Conservation (phyloP, 495 filamentous ascomycete species). For the Hypoxylon rickii region DNA sequence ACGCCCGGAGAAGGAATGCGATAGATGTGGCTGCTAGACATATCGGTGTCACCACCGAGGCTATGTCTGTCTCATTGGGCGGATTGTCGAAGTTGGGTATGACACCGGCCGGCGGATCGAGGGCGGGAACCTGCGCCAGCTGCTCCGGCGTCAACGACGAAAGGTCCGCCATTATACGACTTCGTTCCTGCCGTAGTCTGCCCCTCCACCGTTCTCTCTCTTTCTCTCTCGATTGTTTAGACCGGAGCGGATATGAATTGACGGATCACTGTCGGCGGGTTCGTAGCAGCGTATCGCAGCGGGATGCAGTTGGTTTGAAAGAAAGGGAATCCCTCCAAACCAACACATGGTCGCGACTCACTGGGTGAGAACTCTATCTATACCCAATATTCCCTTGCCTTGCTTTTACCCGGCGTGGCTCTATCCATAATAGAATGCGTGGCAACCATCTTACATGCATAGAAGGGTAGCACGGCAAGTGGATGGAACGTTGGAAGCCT, state of each 20-base stretch:
- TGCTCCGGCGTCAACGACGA: slow-evolving; percentile 16
- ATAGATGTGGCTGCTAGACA: slow-evolving; percentile 20
- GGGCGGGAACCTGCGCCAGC: slow-evolving; percentile 25
- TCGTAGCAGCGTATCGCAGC: too few species aligned
- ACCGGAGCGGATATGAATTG: slow-evolving; percentile 8
- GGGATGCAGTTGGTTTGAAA: slow-evolving; percentile 10
- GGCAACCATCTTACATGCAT: slow-evolving; percentile 26
- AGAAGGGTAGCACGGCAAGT: too few species aligned
- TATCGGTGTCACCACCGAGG: slow-evolving; percentile 20
- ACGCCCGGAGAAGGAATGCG: slow-evolving; percentile 24
- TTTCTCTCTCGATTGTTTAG: background rate
- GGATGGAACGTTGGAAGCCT: too few species aligned
- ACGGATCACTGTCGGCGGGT: slow-evolving; percentile 1
- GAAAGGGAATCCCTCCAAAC: slow-evolving; percentile 3
- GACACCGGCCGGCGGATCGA: slow-evolving; percentile 30
- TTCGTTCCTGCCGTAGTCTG: slow-evolving; percentile 3
- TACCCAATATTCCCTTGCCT: slow-evolving; percentile 5
- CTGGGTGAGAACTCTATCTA: slow-evolving; percentile 34
- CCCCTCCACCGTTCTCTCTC: slow-evolving; percentile 9
- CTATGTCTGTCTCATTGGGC: slow-evolving; percentile 33
- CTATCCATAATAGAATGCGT: slow-evolving; percentile 20
- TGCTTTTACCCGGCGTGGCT: background rate
- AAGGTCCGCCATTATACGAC: slow-evolving; percentile 14
- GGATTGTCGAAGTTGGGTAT: slow-evolving; percentile 35
- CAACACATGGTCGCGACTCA: slow-evolving; percentile 18